Evolutionary conservation across 2,329 filamentous ascomycete species (phyloP).

Genomic region (Microdochium trichocladiopsis): DNA sequence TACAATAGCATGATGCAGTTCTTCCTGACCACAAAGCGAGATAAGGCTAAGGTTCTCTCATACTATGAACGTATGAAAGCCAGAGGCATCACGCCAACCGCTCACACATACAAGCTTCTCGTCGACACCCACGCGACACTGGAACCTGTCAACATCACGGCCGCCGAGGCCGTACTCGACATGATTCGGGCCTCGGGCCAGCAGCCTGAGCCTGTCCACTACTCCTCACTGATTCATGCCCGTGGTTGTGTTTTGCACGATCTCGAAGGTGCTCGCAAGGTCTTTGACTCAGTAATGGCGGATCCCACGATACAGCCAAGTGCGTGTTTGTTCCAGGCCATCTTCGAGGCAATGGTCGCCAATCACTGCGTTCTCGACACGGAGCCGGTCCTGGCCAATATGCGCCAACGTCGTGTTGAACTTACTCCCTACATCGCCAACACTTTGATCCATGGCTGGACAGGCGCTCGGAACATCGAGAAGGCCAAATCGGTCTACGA

Average conservation of each 20-base stretch:
- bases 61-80: constrained; percentile 95
- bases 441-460: constrained; percentile 96
- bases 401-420: constrained; percentile 67
- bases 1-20: constrained; percentile 99
- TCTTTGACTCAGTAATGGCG: constrained; percentile 75
- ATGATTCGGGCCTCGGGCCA: constrained; percentile 69
- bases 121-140: constrained; percentile 93
- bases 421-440: constrained; percentile 98
- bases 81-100: constrained; percentile 81
- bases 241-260: constrained; percentile 93
- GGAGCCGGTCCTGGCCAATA: constrained; percentile 65
- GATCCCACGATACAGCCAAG: constrained; percentile 63
- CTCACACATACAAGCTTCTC: constrained; percentile 95
- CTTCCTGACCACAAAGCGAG: constrained; percentile 94
- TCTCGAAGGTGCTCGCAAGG: constrained; percentile 70
- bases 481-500: constrained; percentile 77
- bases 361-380: constrained; percentile 80
- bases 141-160: constrained; percentile 81
- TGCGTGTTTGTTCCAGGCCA: constrained; percentile 86
- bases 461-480: constrained; percentile 69
- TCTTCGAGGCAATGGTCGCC: constrained; percentile 96
- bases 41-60: constrained; percentile 84
- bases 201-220: constrained; percentile 85
- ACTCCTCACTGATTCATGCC: constrained; percentile 90
- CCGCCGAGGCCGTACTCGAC: constrained; percentile 76